phyloP scores from a whole-genome alignment of 495 filamentous ascomycete species.

The Penicillium longicatenatum region DNA sequence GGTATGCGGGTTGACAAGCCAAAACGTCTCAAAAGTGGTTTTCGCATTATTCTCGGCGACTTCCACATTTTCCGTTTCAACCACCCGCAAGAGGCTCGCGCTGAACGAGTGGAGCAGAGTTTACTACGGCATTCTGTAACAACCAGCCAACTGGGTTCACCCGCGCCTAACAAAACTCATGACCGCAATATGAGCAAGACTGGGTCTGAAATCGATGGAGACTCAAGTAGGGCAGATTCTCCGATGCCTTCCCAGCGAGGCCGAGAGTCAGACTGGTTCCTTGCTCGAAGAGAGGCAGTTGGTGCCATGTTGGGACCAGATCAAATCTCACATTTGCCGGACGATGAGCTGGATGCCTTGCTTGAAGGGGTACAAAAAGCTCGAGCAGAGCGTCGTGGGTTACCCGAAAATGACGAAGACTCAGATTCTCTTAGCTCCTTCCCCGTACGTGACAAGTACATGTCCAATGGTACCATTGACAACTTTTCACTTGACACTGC shows the following conservation, averaged over 20 bases:
- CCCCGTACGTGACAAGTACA: constrained; percentile 89
- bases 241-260: constrained; percentile 68
- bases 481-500: constrained; percentile 96
- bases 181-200: constrained; percentile 76
- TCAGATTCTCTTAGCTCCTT: constrained; percentile 87
- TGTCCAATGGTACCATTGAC: constrained; percentile 92
- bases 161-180: constrained; percentile 69
- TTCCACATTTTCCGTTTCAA: constrained; percentile 99
- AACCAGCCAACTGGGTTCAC: constrained; percentile 74
- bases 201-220: constrained; percentile 67
- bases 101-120: constrained; percentile 88
- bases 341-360: constrained; percentile 92
- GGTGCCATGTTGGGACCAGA: constrained; percentile 87
- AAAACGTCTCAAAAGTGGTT: constrained; percentile 84
- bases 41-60: constrained; percentile 93
- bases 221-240: constrained; percentile 75
- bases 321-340: constrained; percentile 82
- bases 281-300: constrained; percentile 90
- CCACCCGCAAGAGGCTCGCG: constrained; percentile 91
- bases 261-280: constrained; percentile 93
- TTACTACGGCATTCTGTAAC: constrained; percentile 86
- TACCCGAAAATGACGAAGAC: constrained; percentile 78
- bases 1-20: constrained; percentile 82
- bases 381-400: constrained; percentile 75
- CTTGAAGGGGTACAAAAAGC: constrained; percentile 94